Conservation (phyloP, 805 yeast species). For the Nakazawaea ishiwadae region DNA sequence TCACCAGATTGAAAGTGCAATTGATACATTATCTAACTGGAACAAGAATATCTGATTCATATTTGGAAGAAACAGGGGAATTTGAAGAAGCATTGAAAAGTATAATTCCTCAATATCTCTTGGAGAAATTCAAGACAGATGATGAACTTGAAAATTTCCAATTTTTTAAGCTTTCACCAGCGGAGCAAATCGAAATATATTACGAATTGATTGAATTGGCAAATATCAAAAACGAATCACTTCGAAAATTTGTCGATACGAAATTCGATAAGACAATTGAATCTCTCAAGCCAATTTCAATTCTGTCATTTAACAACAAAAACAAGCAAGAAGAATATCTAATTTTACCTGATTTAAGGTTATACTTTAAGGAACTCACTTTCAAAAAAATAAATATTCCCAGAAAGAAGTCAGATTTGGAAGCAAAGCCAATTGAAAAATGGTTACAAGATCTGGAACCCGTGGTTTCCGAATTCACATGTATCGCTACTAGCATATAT, state of each 20-base stretch:
- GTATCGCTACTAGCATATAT: slow-evolving; percentile 39
- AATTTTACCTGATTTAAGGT: slow-evolving; percentile 47
- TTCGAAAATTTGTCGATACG: slow-evolving; percentile 45
- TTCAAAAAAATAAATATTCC: slow-evolving; percentile 31
- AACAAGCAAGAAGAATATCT: slow-evolving; percentile 22
- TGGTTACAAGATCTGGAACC: slow-evolving; percentile 29
- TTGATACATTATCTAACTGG: slow-evolving; percentile 37
- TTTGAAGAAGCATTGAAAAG: slow-evolving; percentile 22
- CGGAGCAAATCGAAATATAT: slow-evolving; percentile 46
- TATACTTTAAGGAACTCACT: slow-evolving; percentile 36
- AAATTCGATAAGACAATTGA: slow-evolving; percentile 23
- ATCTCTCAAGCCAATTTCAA: slow-evolving; percentile 19
- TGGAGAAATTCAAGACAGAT: slow-evolving; percentile 10
- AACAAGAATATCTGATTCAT: slow-evolving; percentile 21
- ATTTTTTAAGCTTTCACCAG: slow-evolving; percentile 36
- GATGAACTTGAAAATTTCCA: slow-evolving; percentile 20
- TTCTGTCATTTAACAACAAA: slow-evolving; percentile 15
- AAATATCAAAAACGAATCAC: slow-evolving; percentile 34
- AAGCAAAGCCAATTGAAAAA: slow-evolving; percentile 13
- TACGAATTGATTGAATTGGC: slow-evolving; percentile 38
- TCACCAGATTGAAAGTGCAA: slow-evolving; percentile 38
- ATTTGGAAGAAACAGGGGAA: slow-evolving; percentile 16
- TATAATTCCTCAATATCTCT: slow-evolving; percentile 11
- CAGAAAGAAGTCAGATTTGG: slow-evolving; percentile 26
- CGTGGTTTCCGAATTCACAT: slow-evolving; percentile 28